phyloP scores from a whole-genome alignment of 192 early-diverging fungal genomes.

The Dissophora ornata region DNA sequence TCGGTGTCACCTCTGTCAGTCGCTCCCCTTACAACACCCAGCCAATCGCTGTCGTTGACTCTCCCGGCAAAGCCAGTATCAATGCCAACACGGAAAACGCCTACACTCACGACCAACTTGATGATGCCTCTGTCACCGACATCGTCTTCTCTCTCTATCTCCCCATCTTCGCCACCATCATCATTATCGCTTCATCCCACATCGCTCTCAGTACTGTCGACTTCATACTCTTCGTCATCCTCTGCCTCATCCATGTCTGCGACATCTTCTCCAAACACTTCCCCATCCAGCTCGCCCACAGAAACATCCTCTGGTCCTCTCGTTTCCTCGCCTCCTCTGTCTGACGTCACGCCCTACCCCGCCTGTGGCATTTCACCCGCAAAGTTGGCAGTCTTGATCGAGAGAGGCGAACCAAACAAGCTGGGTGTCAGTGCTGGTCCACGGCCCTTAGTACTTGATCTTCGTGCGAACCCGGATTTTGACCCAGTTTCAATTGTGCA shows the following conservation, averaged over 20 bases:
- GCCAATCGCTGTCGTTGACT: too few species aligned
- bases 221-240: slow-evolving; percentile 20
- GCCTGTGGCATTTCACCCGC: slow-evolving; percentile 22
- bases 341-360: slow-evolving; percentile 42
- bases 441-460: slow-evolving; percentile 38
- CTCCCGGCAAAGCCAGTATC: slow-evolving; percentile 9
- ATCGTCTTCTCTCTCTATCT: neutral
- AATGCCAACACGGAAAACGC: neutral
- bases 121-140: neutral
- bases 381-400: slow-evolving; percentile 30
- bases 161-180: slow-evolving; percentile 10
- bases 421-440: slow-evolving; percentile 11
- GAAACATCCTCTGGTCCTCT: slow-evolving; percentile 15
- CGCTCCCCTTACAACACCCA: slow-evolving; percentile 1
- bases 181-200: slow-evolving; percentile 26
- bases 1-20: slow-evolving; percentile 3
- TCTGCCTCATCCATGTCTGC: slow-evolving; percentile 9
- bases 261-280: slow-evolving; percentile 28
- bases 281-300: slow-evolving; percentile 40
- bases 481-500: slow-evolving; percentile 43
- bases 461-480: slow-evolving; percentile 39
- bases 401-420: slow-evolving; percentile 1
- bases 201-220: slow-evolving; percentile 11
- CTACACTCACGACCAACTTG: neutral
- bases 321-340: slow-evolving; percentile 32